Conservation (phyloP, 768 basidiomycete species). For the Fibroporia radiculosa region DNA sequence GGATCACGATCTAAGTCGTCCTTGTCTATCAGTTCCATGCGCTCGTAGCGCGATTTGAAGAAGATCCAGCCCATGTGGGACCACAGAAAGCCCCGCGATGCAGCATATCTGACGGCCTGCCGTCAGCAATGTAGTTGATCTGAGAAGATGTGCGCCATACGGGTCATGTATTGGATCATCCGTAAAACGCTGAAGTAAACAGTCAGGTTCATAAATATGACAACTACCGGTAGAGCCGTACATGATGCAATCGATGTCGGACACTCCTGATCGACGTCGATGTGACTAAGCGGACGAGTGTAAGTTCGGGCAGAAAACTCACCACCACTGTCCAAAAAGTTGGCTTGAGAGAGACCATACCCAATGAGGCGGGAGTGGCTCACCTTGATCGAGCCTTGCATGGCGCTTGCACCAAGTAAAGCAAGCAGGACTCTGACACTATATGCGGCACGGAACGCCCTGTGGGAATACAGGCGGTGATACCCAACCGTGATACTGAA, state of each 20-base stretch:
- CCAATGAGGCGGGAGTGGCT: slow-evolving; percentile 1
- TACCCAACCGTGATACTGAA: slow-evolving; percentile 67
- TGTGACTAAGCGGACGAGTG: background rate
- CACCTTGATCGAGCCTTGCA: slow-evolving; percentile 77
- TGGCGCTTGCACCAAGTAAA: slow-evolving; percentile 60
- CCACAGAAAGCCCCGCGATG: slow-evolving; percentile 63
- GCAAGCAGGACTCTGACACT: slow-evolving; percentile 53
- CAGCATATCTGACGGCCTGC: slow-evolving; percentile 47
- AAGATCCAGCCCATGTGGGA: slow-evolving; percentile 88
- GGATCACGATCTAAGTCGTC: slow-evolving; percentile 64
- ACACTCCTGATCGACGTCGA: slow-evolving; percentile 54
- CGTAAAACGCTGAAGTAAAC: slow-evolving; percentile 48
- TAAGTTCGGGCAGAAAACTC: no score
- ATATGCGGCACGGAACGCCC: slow-evolving; percentile 52
- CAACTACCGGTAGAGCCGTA: slow-evolving; percentile 22
- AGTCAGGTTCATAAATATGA: background rate
- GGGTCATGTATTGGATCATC: slow-evolving; percentile 64
- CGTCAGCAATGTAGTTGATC: background rate
- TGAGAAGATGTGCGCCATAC: no score
- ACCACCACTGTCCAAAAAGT: slow-evolving; percentile 53
- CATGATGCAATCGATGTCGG: slow-evolving; percentile 70
- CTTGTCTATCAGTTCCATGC: slow-evolving; percentile 55
- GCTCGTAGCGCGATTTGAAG: slow-evolving; percentile 59
- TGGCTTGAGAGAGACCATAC: background rate
- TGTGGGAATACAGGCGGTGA: slow-evolving; percentile 74